Evolutionary conservation across 805 yeast genomes (phyloP).

Genomic region (Metschnikowia hibisci): DNA sequence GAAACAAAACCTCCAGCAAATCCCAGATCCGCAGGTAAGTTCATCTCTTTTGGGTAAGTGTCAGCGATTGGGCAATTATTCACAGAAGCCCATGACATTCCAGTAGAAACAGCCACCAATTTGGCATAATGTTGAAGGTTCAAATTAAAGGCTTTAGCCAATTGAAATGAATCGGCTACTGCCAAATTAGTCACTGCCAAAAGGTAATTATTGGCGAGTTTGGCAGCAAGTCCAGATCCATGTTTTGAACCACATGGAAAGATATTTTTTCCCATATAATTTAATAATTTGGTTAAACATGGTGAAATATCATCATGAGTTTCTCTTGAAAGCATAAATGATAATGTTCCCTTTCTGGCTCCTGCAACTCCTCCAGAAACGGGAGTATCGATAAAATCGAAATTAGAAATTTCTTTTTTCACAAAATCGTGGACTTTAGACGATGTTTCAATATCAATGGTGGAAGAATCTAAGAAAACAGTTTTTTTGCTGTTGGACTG

Average conservation of each 20-base stretch:
- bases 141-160: slow-evolving; percentile 47
- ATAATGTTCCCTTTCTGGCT: slow-evolving; percentile 47
- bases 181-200: slow-evolving; percentile 52
- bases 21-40: slow-evolving; percentile 43
- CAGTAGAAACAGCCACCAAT: slow-evolving; percentile 49
- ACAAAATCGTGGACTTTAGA: slow-evolving; percentile 35
- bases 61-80: slow-evolving; percentile 54
- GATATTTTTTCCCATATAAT: slow-evolving; percentile 45
- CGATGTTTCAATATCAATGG: slow-evolving; percentile 49
- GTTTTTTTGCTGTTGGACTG: slow-evolving; percentile 15
- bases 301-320: slow-evolving; percentile 28
- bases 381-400: slow-evolving; percentile 51
- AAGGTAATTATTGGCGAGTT: slow-evolving; percentile 50
- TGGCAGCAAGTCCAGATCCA: slow-evolving; percentile 53
- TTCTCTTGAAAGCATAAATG: slow-evolving; percentile 48
- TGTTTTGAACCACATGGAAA: slow-evolving; percentile 47
- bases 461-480: slow-evolving; percentile 47
- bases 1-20: slow-evolving; percentile 49
- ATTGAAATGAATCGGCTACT: slow-evolving; percentile 51
- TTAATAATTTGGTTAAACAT: slow-evolving; percentile 26
- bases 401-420: slow-evolving; percentile 27
- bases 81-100: slow-evolving; percentile 52
- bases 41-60: slow-evolving; percentile 35
- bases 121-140: slow-evolving; percentile 45
- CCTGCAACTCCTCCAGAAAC: slow-evolving; percentile 56